phyloP scores from a whole-genome alignment of 305 asterid species.

The Ilex paraguariensis region DNA sequence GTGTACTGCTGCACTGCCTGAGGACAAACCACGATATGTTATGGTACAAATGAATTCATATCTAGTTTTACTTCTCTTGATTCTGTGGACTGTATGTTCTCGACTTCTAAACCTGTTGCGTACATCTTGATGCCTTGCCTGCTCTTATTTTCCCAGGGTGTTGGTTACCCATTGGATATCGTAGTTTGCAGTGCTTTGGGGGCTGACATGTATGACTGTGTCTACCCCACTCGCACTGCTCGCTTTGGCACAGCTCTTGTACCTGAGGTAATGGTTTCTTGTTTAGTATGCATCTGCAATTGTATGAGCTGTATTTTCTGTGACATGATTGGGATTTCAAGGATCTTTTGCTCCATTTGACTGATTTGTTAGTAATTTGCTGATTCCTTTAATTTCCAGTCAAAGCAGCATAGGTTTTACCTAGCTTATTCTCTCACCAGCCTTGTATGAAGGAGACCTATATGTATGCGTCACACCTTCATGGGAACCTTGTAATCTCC shows the following conservation, averaged over 20 bases:
- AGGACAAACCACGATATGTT: conserved; percentile 93
- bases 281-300: conserved; percentile 11
- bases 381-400: no score
- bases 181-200: conserved; percentile 99
- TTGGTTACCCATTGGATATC: conserved; percentile 96
- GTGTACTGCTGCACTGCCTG: conserved; percentile 97
- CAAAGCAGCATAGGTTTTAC: no score
- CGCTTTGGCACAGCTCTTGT: conserved; percentile 99
- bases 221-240: conserved; percentile 99
- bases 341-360: background rate
- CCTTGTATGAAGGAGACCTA: no score
- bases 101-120: background rate
- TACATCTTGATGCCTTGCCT: conserved; percentile 7
- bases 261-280: conserved; percentile 60
- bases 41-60: conserved; percentile 43
- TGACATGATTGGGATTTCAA: background rate
- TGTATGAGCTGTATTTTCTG: background rate
- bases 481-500: no score
- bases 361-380: no score
- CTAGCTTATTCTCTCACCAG: no score
- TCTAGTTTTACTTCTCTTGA: background rate
- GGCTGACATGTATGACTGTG: conserved; percentile 99
- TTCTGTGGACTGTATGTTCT: background rate
- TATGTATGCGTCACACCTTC: no score
- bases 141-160: conserved; percentile 56